Base-by-base conservation (phyloP, 2,329 filamentous ascomycete genomes). In the Curvularia spicifera region DNA sequence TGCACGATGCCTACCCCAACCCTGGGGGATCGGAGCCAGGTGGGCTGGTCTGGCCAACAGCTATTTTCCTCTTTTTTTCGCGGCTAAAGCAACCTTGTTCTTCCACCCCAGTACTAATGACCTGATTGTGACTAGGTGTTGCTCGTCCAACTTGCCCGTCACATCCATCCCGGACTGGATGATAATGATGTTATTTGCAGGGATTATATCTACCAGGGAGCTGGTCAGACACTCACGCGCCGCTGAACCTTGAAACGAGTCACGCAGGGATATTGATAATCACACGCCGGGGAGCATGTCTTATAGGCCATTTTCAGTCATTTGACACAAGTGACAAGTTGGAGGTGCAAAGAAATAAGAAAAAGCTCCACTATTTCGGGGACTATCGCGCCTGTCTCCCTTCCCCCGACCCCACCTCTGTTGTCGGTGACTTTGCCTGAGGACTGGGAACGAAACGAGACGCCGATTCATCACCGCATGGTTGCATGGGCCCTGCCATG, bases 1-100 rank as follows among this genome's bases (percentile, higher is more conserved):
- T 43, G 40, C 40, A 7, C 64, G n/a, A 70, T 43, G 28, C 37
- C 39, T 51, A 43, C 51, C 28, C 24, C 50, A 57, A 53, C 51
- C 53, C 53, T 57, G 51, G 44, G 37, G 31, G 44, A 54, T 53
- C 37, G 37, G 51, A 49, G 50, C 31, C 54, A 53, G 50, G 55
- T 26, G 40, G 5, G 50, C 45, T 48, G 22, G 55, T 46, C 47
- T 49, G 51, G 55, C 50, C n/a, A 26, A 18, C 18, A 8, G 15
- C 40, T 26, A 43, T 24, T 8, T 43, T 43, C 8, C 26, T 13
- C 7, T n/a, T 26, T 26, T 12, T 12, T 24, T 31, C 24, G 31
- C 44, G 31, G 22, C 55, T 47, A 47, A 51, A 35, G 28, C 26
- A 43, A 29, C 33, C 46, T 20, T 54, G 42, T 33, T 26, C 40